phyloP scores from a whole-genome alignment of 805 yeast species.

The Candida sphagnicola region DNA sequence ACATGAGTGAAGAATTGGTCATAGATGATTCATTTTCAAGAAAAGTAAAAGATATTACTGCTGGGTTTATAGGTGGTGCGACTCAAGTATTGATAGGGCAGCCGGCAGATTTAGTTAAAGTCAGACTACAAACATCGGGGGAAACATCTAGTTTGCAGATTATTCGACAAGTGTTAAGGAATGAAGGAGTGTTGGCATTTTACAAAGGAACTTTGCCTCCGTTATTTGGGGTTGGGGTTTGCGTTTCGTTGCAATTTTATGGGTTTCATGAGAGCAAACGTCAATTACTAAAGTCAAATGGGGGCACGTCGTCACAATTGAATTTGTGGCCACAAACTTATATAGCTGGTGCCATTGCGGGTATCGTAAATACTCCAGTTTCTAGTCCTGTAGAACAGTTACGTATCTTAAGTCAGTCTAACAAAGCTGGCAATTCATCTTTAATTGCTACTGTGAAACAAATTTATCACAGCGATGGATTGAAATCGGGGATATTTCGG shows the following conservation, averaged over 20 bases:
- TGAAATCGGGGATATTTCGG: conserved; percentile 46
- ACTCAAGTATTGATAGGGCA: conserved; percentile 45
- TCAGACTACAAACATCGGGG: conserved; percentile 37
- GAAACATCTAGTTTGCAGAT: conserved; percentile 27
- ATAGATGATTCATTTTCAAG: conserved; percentile 31
- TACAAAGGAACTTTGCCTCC: conserved; percentile 45
- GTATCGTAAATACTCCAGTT: conserved; percentile 59
- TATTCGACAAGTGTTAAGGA: conserved; percentile 31
- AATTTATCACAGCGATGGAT: conserved; percentile 43
- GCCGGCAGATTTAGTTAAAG: conserved; percentile 43
- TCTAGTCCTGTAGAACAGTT: conserved; percentile 66
- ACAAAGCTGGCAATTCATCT: conserved; percentile 17
- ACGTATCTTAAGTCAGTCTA: conserved; percentile 58
- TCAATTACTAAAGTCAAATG: conserved; percentile 37
- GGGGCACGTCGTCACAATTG: conserved; percentile 25
- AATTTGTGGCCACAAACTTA: conserved; percentile 55
- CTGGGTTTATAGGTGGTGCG: conserved; percentile 46
- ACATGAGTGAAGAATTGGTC: conserved; percentile 10
- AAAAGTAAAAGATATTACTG: conserved; percentile 39
- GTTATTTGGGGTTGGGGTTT: conserved; percentile 48
- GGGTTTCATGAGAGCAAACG: conserved; percentile 70
- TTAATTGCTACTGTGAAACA: conserved; percentile 34
- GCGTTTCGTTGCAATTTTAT: conserved; percentile 67
- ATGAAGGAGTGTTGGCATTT: conserved; percentile 41
- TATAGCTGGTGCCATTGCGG: conserved; percentile 62